Conservation (phyloP, 805 yeast genomes). For the Saturnispora mendoncae region DNA sequence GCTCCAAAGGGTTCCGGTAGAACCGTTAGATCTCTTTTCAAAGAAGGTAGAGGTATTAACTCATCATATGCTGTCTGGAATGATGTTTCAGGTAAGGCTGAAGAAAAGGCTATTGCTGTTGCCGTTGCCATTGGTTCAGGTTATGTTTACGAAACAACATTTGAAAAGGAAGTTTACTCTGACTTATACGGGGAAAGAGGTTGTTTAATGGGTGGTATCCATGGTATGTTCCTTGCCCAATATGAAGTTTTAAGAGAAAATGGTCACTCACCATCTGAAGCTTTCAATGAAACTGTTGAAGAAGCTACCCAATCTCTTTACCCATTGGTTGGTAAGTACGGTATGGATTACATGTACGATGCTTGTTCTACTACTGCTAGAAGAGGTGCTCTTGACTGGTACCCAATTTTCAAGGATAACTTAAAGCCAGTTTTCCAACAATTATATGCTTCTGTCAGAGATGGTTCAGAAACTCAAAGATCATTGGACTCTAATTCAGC, state of each 20-base stretch:
- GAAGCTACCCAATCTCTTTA: constrained; percentile 99
- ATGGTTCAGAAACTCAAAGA: constrained; percentile 96
- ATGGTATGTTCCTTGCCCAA: constrained; percentile 99
- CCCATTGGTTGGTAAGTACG: constrained; percentile 98
- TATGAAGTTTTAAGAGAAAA: constrained; percentile 99
- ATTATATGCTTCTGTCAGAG: constrained; percentile 88
- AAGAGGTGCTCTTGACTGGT: constrained; percentile 99
- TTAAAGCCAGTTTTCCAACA: constrained; percentile 97
- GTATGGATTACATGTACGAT: constrained; percentile 99
- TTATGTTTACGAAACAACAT: constrained; percentile 99
- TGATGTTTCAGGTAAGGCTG: constrained; percentile 98
- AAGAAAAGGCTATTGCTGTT: constrained; percentile 96
- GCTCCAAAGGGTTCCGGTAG: constrained; percentile 99
- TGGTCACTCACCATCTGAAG: constrained; percentile 99
- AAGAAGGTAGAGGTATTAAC: constrained; percentile 99
- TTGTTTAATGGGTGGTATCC: constrained; percentile 99
- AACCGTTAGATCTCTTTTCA: constrained; percentile 97
- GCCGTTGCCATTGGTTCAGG: constrained; percentile 99
- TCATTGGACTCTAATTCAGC: constrained; percentile 98
- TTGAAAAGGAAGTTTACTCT: constrained; percentile 98
- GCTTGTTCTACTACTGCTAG: constrained; percentile 99
- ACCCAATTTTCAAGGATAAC: constrained; percentile 97
- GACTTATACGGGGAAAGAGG: constrained; percentile 99
- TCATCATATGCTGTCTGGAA: constrained; percentile 99
- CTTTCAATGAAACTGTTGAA: constrained; percentile 99